Percentiles rank a stretch among this genome's conserved stretches.
These are phyloP conservation scores for Fraxinus sp. DNA, from an alignment of 305 asterid species.

Conservation along the genomic window DNA sequence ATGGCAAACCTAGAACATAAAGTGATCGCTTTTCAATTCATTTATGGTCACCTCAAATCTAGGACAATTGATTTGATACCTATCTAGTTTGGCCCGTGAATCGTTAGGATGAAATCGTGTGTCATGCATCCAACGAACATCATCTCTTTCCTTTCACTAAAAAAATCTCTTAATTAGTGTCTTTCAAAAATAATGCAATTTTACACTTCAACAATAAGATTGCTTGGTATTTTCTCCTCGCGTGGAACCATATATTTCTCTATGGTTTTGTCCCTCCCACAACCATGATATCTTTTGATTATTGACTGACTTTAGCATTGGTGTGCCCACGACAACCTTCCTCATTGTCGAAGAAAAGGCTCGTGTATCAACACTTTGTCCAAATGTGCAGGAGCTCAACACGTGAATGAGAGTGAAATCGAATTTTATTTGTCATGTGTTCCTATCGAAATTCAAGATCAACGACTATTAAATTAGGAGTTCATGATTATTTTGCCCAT, in stretches of 20 bases:
- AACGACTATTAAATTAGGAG: neutral
- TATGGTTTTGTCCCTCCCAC: neutral
- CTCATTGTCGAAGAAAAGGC: neutral
- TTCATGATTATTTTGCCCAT: neutral
- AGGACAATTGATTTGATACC: neutral
- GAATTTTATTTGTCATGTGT: neutral
- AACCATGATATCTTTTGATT: neutral
- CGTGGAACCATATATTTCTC: neutral
- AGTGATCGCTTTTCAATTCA: neutral
- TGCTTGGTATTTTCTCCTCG: neutral
- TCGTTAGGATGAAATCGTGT: neutral
- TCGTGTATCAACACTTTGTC: neutral
- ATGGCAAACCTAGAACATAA: neutral
- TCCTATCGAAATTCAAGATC: neutral
- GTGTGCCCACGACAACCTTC: neutral
- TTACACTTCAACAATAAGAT: neutral
- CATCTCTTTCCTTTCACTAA: neutral
- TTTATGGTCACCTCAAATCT: neutral
- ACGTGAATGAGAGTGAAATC: neutral
- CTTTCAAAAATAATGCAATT: neutral
- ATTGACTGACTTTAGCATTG: neutral
- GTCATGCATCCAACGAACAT: neutral
- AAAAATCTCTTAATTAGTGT: neutral
- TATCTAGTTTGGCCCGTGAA: neutral
- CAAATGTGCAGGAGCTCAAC: neutral